Evolutionary conservation across 768 basidiomycete genomes (phyloP).

Genomic region (Cytidiella melzeri): DNA sequence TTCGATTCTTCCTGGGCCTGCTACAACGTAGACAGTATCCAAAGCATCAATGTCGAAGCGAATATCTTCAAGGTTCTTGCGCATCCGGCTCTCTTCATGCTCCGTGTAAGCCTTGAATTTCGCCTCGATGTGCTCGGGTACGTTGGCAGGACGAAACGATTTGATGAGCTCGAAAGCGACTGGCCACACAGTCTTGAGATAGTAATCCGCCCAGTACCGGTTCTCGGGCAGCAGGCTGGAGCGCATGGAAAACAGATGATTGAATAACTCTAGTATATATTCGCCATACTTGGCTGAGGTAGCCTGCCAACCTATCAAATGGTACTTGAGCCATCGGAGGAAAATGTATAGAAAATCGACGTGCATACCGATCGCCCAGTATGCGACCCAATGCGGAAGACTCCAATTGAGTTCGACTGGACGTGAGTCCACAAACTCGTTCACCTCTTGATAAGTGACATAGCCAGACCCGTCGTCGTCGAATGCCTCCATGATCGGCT

Average conservation of each 20-base stretch:
- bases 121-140: constrained; percentile 3
- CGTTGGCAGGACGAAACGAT: neutral
- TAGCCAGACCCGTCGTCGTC: constrained; percentile 31
- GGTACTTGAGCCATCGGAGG: no score
- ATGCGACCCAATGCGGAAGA: constrained; percentile 28
- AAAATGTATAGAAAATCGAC: no score
- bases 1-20: constrained; percentile 23
- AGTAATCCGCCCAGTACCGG: constrained; percentile 20
- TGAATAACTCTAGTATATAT: constrained; percentile 11
- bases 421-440: constrained; percentile 22
- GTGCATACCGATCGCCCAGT: constrained; percentile 26
- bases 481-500: constrained; percentile 26
- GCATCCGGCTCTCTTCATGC: constrained; percentile 21
- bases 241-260: constrained; percentile 11
- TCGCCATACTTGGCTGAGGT: constrained; percentile 3
- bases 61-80: constrained; percentile 18
- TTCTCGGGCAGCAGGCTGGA: constrained; percentile 14
- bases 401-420: constrained; percentile 29
- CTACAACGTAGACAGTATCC: constrained; percentile 23
- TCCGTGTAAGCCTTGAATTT: constrained; percentile 20
- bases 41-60: constrained; percentile 24
- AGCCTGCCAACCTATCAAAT: constrained; percentile 20
- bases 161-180: constrained; percentile 9
- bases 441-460: constrained; percentile 28
- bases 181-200: constrained; percentile 17